A percentile compares a stretch with the other conserved stretches of the same genome.
Evolutionary conservation across 768 basidiomycete species (phyloP).

Genomic region (Rubroboletus satanas): DNA sequence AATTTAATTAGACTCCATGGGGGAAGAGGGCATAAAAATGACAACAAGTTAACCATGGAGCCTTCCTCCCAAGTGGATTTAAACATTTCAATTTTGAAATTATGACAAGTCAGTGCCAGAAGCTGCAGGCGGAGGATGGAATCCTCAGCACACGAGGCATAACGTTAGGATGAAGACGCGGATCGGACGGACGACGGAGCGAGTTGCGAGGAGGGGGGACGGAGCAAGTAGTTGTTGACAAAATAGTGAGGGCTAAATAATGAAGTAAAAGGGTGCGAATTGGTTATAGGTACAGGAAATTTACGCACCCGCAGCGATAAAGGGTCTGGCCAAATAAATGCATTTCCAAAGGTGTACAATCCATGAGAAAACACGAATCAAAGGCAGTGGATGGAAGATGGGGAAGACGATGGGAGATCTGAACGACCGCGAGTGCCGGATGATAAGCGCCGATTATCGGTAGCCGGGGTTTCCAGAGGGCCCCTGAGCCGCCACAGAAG

Average conservation of each 20-base stretch:
- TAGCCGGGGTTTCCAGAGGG: conserved; percentile 17
- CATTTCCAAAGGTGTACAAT: not conserved
- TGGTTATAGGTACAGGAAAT: not conserved
- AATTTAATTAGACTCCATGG: not conserved
- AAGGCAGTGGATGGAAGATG: not conserved
- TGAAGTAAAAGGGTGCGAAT: conserved; percentile 1
- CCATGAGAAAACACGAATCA: not conserved
- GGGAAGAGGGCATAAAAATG: not conserved
- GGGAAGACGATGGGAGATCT: not conserved
- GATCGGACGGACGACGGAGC: conserved; percentile 3
- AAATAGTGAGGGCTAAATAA: not conserved
- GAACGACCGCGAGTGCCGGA: not conserved
- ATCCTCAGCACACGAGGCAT: conserved; percentile 8
- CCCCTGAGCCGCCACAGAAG: conserved; percentile 28
- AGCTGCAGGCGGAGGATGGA: conserved; percentile 1
- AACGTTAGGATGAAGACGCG: conserved; percentile 1
- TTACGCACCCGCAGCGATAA: conserved; percentile 7
- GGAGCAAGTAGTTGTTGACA: not conserved
- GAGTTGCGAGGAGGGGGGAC: not conserved
- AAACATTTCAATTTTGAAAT: conserved; percentile 3
- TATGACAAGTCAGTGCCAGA: conserved; percentile 1
- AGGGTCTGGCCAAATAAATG: not conserved
- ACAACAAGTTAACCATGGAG: not conserved
- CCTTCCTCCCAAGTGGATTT: not conserved
- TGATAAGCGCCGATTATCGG: conserved; percentile 28